Evolutionary conservation across 345 rosid species (phyloP), one percentile per base, ranked within the genome.

Genomic region (Cardamine chenopodiifolia): DNA sequence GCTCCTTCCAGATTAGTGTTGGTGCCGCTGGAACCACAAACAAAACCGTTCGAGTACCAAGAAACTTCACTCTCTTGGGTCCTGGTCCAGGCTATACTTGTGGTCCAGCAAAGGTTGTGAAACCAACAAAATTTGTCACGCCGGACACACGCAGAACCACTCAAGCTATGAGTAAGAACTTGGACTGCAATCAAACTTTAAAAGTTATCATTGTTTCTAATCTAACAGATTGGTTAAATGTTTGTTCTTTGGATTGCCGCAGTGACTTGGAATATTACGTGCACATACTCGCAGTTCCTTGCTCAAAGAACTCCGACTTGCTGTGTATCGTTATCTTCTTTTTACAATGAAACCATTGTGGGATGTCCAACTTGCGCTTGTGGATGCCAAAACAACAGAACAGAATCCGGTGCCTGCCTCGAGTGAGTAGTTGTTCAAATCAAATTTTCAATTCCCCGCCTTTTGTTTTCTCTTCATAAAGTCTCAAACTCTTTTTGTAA

Each of bases 181-280:
- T 8, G 15, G 8, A 50, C 20, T 10, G 1, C 14, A 2, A 1
- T 22, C 14, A 2, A 15, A 65, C 6, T 57, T 14, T 35, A 18
- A 35, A 11, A 3, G 34, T 70, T 65, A 11, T 23, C 55, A 10
- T 31, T 61, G 63, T 47, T 60, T 65, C 20, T 47, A 35, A 20
- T 31, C 64, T 53, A 50, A 61, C 2, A 31, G 25, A 55, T 42
- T 1, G 50, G n/a, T 26, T 40, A 22, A 22, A 4, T 20, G 7
- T 7, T 59, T 34, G 0, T 13, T 6, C 15, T 39, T 17, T 52
- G 13, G 6, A 18, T 55, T 45, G 18, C 70, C 17, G 82, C 92
- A 94, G 97, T 94, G 98, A 94, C 98, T n/a, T 91, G 98, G 98
- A 91, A 93, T 72, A 82, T 87, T 69, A 89, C 97, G 7, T 93